Evolutionary conservation across 441 rosid species (phyloP).

Genomic region (Gossypium laxum): DNA sequence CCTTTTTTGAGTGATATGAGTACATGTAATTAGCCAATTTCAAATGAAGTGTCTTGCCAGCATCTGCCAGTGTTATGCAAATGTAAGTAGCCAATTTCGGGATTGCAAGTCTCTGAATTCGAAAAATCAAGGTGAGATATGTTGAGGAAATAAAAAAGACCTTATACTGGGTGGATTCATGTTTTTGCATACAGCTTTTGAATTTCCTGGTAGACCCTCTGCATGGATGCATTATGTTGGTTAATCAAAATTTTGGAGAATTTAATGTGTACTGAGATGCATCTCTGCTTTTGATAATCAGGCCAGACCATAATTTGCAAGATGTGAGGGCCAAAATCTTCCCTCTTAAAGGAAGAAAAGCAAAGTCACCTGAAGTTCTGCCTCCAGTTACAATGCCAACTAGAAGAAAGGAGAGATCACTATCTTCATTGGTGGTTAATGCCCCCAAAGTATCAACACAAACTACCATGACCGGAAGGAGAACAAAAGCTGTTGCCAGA

Average conservation of each 20-base stretch:
- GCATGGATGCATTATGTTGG: conserved; percentile 4
- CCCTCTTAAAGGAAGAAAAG: conserved; percentile 39
- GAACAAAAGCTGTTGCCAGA: conserved; percentile 40
- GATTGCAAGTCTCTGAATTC: too few species aligned
- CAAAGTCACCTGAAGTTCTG: conserved; percentile 30
- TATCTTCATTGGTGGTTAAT: conserved; percentile 56
- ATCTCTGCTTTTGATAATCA: conserved; percentile 23
- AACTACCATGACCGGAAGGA: conserved; percentile 42
- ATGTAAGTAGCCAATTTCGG: too few species aligned
- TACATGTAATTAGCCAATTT: neutral
- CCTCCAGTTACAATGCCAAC: conserved; percentile 36
- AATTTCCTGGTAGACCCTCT: neutral
- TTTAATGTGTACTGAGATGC: conserved; percentile 9
- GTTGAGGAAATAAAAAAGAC: neutral
- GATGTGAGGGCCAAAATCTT: conserved; percentile 58
- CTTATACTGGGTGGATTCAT: neutral
- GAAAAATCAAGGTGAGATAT: too few species aligned
- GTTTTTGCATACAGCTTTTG: neutral
- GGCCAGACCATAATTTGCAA: conserved; percentile 70
- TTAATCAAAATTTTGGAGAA: conserved; percentile 2
- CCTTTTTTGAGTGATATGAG: neutral
- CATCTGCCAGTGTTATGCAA: neutral
- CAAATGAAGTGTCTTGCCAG: neutral
- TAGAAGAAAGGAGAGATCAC: conserved; percentile 67
- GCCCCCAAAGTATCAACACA: conserved; percentile 49